A percentile compares a stretch with the other conserved stretches of the same genome.
phyloP scores from a whole-genome alignment of 2,329 filamentous ascomycete genomes.

The Aspergillus sp. region DNA sequence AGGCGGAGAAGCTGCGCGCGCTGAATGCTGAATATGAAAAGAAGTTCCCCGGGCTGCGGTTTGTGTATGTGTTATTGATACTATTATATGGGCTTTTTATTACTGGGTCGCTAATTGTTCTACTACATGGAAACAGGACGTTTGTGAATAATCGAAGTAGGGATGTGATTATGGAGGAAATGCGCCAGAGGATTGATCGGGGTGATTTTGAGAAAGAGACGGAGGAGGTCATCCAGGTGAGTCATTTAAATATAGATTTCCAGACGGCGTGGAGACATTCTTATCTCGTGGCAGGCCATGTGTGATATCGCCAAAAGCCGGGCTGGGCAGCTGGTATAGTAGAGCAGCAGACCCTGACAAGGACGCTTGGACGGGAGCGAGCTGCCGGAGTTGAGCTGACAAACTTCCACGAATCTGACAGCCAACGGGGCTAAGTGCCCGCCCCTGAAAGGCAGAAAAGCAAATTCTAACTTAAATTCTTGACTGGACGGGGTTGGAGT shows the following conservation, averaged over 20 bases:
- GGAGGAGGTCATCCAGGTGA: conserved; percentile 70
- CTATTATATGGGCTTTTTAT: not conserved
- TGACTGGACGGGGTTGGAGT: not conserved
- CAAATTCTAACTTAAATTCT: not conserved
- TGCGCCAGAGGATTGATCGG: conserved; percentile 70
- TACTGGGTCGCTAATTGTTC: not conserved
- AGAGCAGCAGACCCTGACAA: not conserved
- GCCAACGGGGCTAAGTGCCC: not conserved
- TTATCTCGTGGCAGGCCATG: conserved; percentile 66
- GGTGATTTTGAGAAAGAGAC: conserved; percentile 68
- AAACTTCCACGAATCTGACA: not conserved
- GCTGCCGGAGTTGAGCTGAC: not conserved
- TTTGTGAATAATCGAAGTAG: conserved; percentile 83
- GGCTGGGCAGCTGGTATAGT: conserved; percentile 59
- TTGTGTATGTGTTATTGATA: conserved; percentile 47
- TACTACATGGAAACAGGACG: conserved; percentile 49
- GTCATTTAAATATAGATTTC: conserved; percentile 19
- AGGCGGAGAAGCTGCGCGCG: conserved; percentile 51
- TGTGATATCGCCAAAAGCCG: conserved; percentile 85
- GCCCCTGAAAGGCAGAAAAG: not conserved
- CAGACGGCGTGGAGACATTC: not conserved
- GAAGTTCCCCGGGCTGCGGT: conserved; percentile 78
- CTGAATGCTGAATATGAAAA: conserved; percentile 79
- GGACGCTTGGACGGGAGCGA: no score
- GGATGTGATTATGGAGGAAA: conserved; percentile 75